Evolutionary conservation across 352 stramenopile genomes (phyloP), one percentile per base, ranked within the genome.

Genomic region (Phytophthora palmivora): DNA sequence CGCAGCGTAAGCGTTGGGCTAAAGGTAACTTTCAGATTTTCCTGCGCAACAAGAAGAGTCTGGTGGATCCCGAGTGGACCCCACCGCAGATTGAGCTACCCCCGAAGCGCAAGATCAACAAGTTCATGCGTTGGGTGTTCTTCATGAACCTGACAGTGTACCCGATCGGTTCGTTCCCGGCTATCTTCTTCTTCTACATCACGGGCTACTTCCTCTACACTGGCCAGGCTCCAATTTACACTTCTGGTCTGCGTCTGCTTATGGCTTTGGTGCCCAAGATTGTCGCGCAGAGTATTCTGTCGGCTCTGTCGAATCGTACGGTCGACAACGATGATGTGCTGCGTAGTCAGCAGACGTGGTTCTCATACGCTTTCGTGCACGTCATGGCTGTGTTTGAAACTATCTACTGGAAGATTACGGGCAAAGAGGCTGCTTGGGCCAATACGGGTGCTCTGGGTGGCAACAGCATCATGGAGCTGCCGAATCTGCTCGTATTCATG

Each of bases 1-100:
- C 82, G 0, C 82, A 91, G 44, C 79, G 82, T 30, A 91, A 91
- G 65, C 82, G 82, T 41, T 91, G 82, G 82, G 82, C 82, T 16
- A 91, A 91, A 67, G 82, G 82, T 49, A 91, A 91, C 65, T 91
- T 91, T 42, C 82, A 91, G 76, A 88, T 89, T 28, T 78, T 87
- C 53, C 67, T 85, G 6, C 78, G 72, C 45, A 91, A 91, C 63
- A 91, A 87, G 44, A 72, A 77, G 50, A 83, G 74, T 52, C 65
- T 87, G 34, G 70, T 88, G 16, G 81, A 90, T 34, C 81, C 81
- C 3, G 70, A 86, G 46, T 90, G 81, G 81, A 70, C 43, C 10
- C 64, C 70, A 5, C 80, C 80, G 10, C 39, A 74, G 41, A 74
- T 88, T 15, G 71, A 83, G 43, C 58, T 88, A 16, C 80, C 80